phyloP scores from a whole-genome alignment of 805 yeast genomes.

The Saturnispora kantuleensis region DNA sequence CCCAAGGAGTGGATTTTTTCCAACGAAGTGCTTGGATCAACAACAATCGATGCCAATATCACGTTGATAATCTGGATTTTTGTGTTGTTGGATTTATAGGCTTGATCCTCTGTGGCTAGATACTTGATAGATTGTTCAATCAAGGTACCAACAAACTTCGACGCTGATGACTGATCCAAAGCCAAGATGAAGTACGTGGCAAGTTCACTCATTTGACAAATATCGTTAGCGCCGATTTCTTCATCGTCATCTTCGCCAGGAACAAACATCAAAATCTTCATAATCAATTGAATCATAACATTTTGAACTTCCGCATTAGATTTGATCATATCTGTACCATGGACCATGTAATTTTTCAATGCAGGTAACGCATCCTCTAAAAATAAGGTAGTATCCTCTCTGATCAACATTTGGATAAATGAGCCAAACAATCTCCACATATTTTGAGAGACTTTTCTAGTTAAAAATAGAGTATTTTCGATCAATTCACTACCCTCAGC shows the following conservation, averaged over 20 bases:
- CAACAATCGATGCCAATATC: slow-evolving; percentile 52
- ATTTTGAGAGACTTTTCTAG: slow-evolving; percentile 50
- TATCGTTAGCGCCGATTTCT: slow-evolving; percentile 42
- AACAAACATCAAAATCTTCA: slow-evolving; percentile 27
- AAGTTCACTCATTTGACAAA: slow-evolving; percentile 49
- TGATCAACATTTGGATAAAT: slow-evolving; percentile 29
- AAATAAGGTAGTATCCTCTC: slow-evolving; percentile 48
- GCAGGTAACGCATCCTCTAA: slow-evolving; percentile 70
- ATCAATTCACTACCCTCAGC: slow-evolving; percentile 76
- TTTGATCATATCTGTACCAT: slow-evolving; percentile 39
- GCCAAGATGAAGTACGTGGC: slow-evolving; percentile 55
- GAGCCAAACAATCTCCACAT: slow-evolving; percentile 67
- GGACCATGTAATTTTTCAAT: slow-evolving; percentile 62
- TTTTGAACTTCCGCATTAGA: slow-evolving; percentile 36
- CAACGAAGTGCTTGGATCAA: slow-evolving; percentile 48
- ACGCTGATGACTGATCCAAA: slow-evolving; percentile 36
- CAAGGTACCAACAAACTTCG: slow-evolving; percentile 36
- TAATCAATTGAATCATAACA: slow-evolving; percentile 43
- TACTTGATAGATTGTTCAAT: slow-evolving; percentile 35
- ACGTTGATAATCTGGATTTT: slow-evolving; percentile 48
- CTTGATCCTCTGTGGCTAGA: slow-evolving; percentile 26
- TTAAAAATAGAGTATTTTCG: slow-evolving; percentile 60
- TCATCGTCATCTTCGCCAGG: slow-evolving; percentile 33
- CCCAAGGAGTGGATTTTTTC: slow-evolving; percentile 36
- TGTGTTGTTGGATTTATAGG: slow-evolving; percentile 17